phyloP scores from a whole-genome alignment of 2,329 filamentous ascomycete species.

The Aspergillus thermomutatus region DNA sequence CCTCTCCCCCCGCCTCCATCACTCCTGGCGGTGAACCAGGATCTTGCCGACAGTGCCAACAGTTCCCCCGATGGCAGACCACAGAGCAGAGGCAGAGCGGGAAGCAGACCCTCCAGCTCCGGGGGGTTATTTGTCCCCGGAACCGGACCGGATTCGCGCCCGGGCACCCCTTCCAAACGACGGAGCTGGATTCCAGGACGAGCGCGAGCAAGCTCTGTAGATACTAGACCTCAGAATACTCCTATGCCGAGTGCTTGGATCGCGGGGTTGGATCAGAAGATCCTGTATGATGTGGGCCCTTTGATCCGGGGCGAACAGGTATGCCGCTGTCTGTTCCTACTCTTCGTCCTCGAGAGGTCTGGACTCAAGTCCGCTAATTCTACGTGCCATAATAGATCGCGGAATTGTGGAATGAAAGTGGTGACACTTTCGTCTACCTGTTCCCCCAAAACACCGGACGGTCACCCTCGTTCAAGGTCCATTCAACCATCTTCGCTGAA shows the following conservation, averaged over 20 bases:
- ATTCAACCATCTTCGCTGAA: constrained; percentile 57
- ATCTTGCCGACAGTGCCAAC: constrained; percentile 31
- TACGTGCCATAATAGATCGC: constrained; percentile 39
- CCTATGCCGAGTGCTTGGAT: constrained; percentile 54
- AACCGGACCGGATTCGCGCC: constrained; percentile 31
- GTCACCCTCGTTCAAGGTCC: constrained; percentile 59
- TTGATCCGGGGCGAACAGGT: constrained; percentile 53
- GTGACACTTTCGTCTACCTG: constrained; percentile 62
- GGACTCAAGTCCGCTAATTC: constrained; percentile 4
- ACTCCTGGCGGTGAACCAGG: constrained; percentile 36
- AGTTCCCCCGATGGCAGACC: constrained; percentile 33
- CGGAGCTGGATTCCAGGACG: constrained; percentile 46
- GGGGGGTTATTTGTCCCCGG: constrained; percentile 33
- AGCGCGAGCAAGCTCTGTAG: constrained; percentile 31
- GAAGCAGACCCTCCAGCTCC: constrained; percentile 31
- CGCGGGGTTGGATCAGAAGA: constrained; percentile 54
- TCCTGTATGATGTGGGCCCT: constrained; percentile 53
- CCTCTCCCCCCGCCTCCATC: constrained; percentile 40
- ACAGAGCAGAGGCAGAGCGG: constrained; percentile 35
- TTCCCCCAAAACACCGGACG: constrained; percentile 56
- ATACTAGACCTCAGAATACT: constrained; percentile 22
- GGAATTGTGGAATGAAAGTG: constrained; percentile 61
- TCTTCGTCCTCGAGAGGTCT: not conserved
- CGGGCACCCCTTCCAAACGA: constrained; percentile 37
- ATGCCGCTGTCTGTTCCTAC: constrained; percentile 17